Base-by-base conservation (phyloP, 2,329 filamentous ascomycete species). In the Gremmenia infestans region DNA sequence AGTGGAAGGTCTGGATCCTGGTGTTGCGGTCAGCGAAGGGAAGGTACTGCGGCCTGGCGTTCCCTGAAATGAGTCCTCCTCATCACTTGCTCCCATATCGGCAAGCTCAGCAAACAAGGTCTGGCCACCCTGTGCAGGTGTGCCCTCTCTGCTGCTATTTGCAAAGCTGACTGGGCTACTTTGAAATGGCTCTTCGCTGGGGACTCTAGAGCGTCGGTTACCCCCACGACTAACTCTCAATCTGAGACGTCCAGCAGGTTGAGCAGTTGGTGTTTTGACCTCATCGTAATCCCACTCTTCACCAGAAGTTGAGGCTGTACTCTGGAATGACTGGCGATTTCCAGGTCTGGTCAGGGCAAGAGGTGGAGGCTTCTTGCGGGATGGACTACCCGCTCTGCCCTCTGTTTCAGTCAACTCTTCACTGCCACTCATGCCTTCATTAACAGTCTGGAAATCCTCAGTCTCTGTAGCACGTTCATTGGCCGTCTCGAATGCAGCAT, bases 391-490 rank as follows among this genome's bases (percentile, higher is more conserved):
- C 15, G 68, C 71, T 40, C 70, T 73, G 52, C 68, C 77, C 70
- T 97, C 93, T 0, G 92, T 97, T 73, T 96, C 93, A 0, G 91
- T 96, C 48, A 88, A 77, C 3, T 73, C 78, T 63, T 91, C 88
- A 59, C 91, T 90, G 55, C 84, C 88, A 67, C 86, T 91, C 52
- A 85, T 73, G 22, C 90, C 88, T 65, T 97, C 94, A 15, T 85
- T 83, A n/a, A 89, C 91, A 4, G 93, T 97, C 70, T 96, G 89
- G 82, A 97, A 97, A 60, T 91, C 91, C 64, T 97, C 93, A 11
- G 91, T 96, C 73, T 96, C 92, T 0, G 91, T 96, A 12, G 78
- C 82, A 28, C 85, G 84, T 49, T 97, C 93, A 66, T 95, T 89
- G 23, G 86, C 86, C 45, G 86, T 88, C 69, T 88, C 85, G 59